A percentile compares a stretch with the other conserved stretches of the same genome.
Evolutionary conservation across 1,284 basidiomycete species (phyloP).

Genomic region (Trichosporon ovoides): DNA sequence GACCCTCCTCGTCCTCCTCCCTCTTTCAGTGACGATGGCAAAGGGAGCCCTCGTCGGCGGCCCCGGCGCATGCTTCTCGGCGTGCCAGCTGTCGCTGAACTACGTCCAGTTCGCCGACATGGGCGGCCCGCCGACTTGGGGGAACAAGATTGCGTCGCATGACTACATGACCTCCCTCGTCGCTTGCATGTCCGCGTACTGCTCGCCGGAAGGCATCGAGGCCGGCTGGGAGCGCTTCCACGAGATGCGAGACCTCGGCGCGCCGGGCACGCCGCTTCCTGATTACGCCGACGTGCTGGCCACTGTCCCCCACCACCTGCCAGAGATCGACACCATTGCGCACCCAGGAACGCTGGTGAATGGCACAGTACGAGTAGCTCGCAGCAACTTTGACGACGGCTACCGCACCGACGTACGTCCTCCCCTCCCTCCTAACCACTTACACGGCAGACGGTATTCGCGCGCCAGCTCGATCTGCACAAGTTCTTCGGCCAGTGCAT

Average conservation of each 20-base stretch:
- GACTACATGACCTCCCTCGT: constrained; percentile 19
- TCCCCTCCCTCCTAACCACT: background rate
- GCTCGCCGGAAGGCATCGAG: constrained; percentile 3
- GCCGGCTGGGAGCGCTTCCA: constrained; percentile 10
- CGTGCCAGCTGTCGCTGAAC: constrained; percentile 12
- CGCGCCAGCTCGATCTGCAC: constrained; percentile 17
- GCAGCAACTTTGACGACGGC: constrained; percentile 8
- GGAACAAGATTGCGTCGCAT: background rate
- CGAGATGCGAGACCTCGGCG: background rate
- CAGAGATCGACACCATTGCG: constrained; percentile 4
- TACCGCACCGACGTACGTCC: background rate
- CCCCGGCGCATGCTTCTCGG: constrained; percentile 6
- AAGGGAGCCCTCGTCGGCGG: background rate
- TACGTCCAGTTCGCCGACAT: constrained; percentile 10
- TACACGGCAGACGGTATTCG: background rate
- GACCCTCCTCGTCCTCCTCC: background rate
- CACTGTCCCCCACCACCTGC: background rate
- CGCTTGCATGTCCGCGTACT: constrained; percentile 22
- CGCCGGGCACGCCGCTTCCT: background rate
- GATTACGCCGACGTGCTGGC: background rate
- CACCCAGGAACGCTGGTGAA: background rate
- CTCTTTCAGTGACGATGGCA: background rate
- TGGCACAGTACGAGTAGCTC: background rate
- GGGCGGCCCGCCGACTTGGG: constrained; percentile 1
- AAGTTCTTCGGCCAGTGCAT: constrained; percentile 25